Evolutionary conservation across 441 rosid genomes (phyloP).

Genomic region (Manihot esculenta): DNA sequence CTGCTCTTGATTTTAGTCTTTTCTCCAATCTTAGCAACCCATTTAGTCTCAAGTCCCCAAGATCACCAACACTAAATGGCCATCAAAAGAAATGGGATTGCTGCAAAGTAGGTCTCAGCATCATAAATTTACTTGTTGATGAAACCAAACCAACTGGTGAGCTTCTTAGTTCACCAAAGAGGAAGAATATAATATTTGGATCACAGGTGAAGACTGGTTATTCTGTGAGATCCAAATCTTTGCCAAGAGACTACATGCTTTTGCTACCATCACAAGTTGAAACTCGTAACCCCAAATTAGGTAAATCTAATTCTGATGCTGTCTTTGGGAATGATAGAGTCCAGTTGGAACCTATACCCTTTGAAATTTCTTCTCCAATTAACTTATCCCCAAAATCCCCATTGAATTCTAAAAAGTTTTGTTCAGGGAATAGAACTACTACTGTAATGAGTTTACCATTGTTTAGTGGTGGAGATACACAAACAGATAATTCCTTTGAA

Average conservation of each 20-base stretch:
- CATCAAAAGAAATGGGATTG: conserved; percentile 36
- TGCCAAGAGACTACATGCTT: conserved; percentile 44
- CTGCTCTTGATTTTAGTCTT: conserved; percentile 51
- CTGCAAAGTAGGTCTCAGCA: conserved; percentile 59
- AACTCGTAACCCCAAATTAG: conserved; percentile 15
- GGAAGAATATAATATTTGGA: conserved; percentile 51
- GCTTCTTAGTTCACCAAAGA: conserved; percentile 33
- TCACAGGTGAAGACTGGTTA: conserved; percentile 45
- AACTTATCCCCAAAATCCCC: conserved; percentile 22
- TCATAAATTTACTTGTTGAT: conserved; percentile 43
- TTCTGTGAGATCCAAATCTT: conserved; percentile 37
- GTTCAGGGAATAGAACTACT: conserved; percentile 26
- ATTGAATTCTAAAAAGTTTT: conserved; percentile 28
- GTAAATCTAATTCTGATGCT: conserved; percentile 13
- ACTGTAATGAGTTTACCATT: conserved; percentile 28
- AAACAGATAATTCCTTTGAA: conserved; percentile 20
- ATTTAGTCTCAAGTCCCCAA: conserved; percentile 35
- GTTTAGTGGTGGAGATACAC: conserved; percentile 21
- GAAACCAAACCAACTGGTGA: conserved; percentile 28
- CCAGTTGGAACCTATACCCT: conserved; percentile 17
- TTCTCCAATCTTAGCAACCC: conserved; percentile 43
- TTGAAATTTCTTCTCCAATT: conserved; percentile 19
- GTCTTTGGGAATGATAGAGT: conserved; percentile 18
- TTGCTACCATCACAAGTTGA: conserved; percentile 23
- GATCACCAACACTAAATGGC: conserved; percentile 26